phyloP scores from a whole-genome alignment of 306 rosid genomes.

The Quillaja saponaria region DNA sequence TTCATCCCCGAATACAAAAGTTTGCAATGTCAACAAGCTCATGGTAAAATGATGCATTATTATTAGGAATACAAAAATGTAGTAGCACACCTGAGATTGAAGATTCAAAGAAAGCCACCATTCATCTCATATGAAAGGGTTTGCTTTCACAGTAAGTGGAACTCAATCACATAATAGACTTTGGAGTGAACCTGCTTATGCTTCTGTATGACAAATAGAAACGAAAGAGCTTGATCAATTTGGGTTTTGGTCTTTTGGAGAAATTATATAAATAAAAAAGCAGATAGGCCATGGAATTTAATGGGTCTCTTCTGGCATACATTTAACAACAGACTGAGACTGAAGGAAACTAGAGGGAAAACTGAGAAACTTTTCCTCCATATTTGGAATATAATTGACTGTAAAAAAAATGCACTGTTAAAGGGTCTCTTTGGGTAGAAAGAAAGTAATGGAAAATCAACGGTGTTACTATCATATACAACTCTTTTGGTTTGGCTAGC shows the following conservation, averaged over 20 bases:
- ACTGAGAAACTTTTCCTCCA: too few species aligned
- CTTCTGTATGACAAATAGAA: conserved; percentile 19
- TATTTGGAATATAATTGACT: neutral
- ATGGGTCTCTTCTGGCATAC: too few species aligned
- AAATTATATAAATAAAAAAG: too few species aligned
- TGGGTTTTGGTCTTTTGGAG: too few species aligned
- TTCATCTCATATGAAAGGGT: neutral
- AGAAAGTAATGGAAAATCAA: conserved; percentile 9
- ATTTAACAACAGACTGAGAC: too few species aligned
- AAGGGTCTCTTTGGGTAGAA: conserved; percentile 18
- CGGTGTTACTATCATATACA: neutral
- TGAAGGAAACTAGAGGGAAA: too few species aligned
- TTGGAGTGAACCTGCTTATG: conserved; percentile 22
- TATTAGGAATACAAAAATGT: neutral
- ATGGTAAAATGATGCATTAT: too few species aligned
- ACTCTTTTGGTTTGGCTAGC: neutral
- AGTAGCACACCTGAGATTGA: neutral
- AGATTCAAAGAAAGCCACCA: neutral
- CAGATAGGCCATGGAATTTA: too few species aligned
- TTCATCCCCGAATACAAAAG: too few species aligned
- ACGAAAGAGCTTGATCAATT: neutral
- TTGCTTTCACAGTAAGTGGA: neutral
- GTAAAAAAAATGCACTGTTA: conserved; percentile 15
- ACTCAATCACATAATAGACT: neutral
- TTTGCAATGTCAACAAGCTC: too few species aligned